Percentiles rank a stretch among this genome's conserved stretches.
Conservation (phyloP, 495 filamentous ascomycete species). For the Sporormia fimetaria region DNA sequence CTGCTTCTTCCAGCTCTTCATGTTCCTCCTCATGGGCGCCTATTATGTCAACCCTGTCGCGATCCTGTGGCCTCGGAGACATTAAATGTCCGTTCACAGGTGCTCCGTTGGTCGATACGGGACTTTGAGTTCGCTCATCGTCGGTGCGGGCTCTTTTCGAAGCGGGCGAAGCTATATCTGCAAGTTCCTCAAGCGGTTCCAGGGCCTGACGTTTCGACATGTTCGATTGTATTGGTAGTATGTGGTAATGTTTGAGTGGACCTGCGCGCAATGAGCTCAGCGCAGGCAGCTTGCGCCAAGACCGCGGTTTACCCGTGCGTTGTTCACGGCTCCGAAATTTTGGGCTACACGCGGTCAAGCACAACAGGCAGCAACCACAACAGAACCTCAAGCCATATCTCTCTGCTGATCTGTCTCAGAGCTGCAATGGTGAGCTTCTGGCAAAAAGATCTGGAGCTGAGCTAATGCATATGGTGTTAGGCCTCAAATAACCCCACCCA, state of each 20-base stretch:
- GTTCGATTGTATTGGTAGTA: neutral
- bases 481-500: slow-evolving; percentile 78
- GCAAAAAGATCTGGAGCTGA: too few relatives aligned
- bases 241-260: neutral
- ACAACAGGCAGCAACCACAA: slow-evolving; percentile 8
- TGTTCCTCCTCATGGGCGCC: slow-evolving; percentile 30
- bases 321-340: slow-evolving; percentile 15
- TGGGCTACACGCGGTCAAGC: slow-evolving; percentile 21
- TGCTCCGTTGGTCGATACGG: slow-evolving; percentile 28
- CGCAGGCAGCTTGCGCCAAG: neutral
- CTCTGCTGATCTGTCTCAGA: neutral
- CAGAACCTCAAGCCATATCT: slow-evolving; percentile 3
- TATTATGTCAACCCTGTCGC: slow-evolving; percentile 25
- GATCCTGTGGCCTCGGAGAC: slow-evolving; percentile 16
- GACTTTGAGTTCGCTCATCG: slow-evolving; percentile 37
- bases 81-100: slow-evolving; percentile 33
- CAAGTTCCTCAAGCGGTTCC: slow-evolving; percentile 58
- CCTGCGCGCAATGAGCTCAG: neutral
- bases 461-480: slow-evolving; percentile 15
- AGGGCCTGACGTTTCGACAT: slow-evolving; percentile 74
- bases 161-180: slow-evolving; percentile 50
- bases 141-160: slow-evolving; percentile 66
- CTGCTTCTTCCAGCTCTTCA: slow-evolving; percentile 37
- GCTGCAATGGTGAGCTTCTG: slow-evolving; percentile 20
- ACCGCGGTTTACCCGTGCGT: too few relatives aligned